Evolutionary conservation across 805 yeast genomes (phyloP).

Genomic region (Isabelozyma rhagii): DNA sequence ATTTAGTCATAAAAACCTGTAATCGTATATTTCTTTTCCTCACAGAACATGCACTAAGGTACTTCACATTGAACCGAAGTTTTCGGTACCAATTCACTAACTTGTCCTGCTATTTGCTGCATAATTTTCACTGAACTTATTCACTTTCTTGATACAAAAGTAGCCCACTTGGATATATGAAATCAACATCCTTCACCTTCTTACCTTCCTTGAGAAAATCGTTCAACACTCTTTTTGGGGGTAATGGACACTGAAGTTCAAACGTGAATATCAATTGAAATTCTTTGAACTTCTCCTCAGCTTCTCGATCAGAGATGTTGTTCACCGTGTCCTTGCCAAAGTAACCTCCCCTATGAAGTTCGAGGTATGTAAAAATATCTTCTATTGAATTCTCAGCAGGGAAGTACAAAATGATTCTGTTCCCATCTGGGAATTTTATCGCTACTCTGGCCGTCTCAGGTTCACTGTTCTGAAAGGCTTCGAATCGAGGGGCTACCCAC

Average conservation of each 20-base stretch:
- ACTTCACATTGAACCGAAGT: too few relatives aligned
- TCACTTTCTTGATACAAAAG: conserved; percentile 25
- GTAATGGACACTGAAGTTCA: conserved; percentile 33
- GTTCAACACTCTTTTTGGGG: conserved; percentile 32
- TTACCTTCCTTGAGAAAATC: conserved; percentile 27
- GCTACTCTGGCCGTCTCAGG: conserved; percentile 57
- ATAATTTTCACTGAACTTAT: too few relatives aligned
- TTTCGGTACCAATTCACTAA: too few relatives aligned
- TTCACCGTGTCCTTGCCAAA: conserved; percentile 16
- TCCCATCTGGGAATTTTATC: conserved; percentile 62
- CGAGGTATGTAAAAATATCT: conserved; percentile 34
- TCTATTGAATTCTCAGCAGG: conserved; percentile 26
- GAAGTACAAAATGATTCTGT: conserved; percentile 42
- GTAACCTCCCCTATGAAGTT: conserved; percentile 39
- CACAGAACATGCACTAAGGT: too few relatives aligned
- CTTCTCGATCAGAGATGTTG: conserved; percentile 19
- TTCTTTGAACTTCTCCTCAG: conserved; percentile 16
- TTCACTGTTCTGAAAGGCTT: conserved; percentile 11
- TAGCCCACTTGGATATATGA: conserved; percentile 40
- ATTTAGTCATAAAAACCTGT: too few relatives aligned
- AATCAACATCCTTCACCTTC: conserved; percentile 59
- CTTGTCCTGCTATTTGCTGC: too few relatives aligned
- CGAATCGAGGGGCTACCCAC: conserved; percentile 25
- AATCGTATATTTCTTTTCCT: too few relatives aligned
- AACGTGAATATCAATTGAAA: conserved; percentile 26